Base-by-base conservation (phyloP, 768 basidiomycete species). In the Pleurotus salmoneostramineus region DNA sequence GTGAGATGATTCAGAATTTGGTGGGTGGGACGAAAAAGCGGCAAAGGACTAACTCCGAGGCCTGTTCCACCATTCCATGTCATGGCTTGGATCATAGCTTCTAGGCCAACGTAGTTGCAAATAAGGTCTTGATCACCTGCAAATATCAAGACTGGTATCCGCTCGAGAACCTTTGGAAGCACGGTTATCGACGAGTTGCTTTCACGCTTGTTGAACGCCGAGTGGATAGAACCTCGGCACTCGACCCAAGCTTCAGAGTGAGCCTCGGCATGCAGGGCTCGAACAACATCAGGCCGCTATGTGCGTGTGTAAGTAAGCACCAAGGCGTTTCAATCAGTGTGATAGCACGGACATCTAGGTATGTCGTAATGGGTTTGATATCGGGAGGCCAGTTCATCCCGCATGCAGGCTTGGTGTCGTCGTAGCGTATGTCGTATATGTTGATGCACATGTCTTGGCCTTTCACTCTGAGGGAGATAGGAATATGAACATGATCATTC, bases 331-430 rank as follows among this genome's bases (percentile, higher is more conserved):
- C 1, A 56, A n/a, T 11, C 58, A n/a, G 45, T 11, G 37, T n/a
- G 45, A 36, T 58, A 10, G 46, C 50, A 76, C 91, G 54, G 68
- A 97, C 96, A 31, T 83, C 84, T 4, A 99, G 83, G 67, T 95
- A 96, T 0, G 75, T 72, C 14, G 86, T 88, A 6, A 98, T 75
- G 48, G 85, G 82, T 3, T 78, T 70, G 49, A 98, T 84, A 65
- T 95, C 93, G 35, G 88, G 87, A 5, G 95, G 96, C 96, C 95
- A 99, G 72, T 95, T 96, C 93, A 96, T 91, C 2, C 96, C 97
- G 70, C 97, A 99, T 0, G 84, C 88, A 14, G 97, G 97, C 36
- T 69, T 74, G 10, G 81, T 80, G 68, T 99, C 97, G 56, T 91
- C 86, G n/a, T 89, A 74, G 27, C 97, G 89, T 11, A 98, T 83